Evolutionary conservation across 306 rosid species (phyloP), one percentile per base, ranked within the genome.

Genomic region (Oemleria cerasiformis): DNA sequence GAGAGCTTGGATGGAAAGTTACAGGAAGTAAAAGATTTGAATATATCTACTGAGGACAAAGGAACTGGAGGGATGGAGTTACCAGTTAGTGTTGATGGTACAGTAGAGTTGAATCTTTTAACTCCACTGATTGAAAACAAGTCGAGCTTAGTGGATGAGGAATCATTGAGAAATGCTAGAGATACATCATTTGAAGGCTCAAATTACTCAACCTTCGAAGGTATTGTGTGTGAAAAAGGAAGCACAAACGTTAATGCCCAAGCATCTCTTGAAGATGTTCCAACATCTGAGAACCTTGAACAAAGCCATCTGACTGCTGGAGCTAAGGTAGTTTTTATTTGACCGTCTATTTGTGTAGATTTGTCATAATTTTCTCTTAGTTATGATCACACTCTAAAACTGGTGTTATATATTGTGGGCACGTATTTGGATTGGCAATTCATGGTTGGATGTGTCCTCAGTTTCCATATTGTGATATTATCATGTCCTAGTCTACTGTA

Each of bases 321-420:
- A 75, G 63, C 73, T 41, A 77, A 85, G 95, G 97, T 86, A 70
- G 8, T 41, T 15, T 30, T 17, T 20, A 70, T 39, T 54, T 50
- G 3, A 78, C 69, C 7, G 39, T 16, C 3, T 39, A 12, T 14
- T 2, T 4, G 60, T 10, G 7, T 59, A 34, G 42, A 40, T 21
- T 7, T 9, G 39, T 64, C 23, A 40, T 74, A 17, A n/a, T 64
- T 51, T 39, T 57, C 50, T 63, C 30, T 14, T 20, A 61, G 36
- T 8, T 48, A 60, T 3, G 36, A 45, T n/a, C 53, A 16, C 34
- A 14, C 16, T 40, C 39, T 3, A 20, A 14, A 38, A 17, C 6
- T 8, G 9, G 55, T 23, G 9, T 21, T 21, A 6, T 0, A 43
- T 64, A 40, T 58, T 16, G 50, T 53, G 36, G 36, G 36, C 43